Evolutionary conservation across 148 eudicot genomes (phyloP).

Genomic region (Camellia sinensis): DNA sequence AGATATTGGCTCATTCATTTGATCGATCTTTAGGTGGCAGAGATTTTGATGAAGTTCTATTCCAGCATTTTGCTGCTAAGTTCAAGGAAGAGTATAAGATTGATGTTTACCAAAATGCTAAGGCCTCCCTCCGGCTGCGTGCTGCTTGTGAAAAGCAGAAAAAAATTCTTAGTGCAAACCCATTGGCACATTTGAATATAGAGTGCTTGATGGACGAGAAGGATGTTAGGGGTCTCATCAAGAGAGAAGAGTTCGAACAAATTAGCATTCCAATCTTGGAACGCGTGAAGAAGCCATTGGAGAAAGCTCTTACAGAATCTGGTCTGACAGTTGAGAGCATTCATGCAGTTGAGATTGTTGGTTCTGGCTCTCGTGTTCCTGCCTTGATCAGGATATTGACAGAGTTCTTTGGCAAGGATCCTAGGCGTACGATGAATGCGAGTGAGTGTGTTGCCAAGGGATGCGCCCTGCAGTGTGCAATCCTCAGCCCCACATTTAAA

Average conservation of each 20-base stretch:
- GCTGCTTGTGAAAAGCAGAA: constrained; percentile 82
- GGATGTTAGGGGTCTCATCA: constrained; percentile 80
- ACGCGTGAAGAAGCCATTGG: constrained; percentile 84
- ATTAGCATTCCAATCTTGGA: constrained; percentile 80
- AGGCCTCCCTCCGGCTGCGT: constrained; percentile 88
- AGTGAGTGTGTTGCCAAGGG: constrained; percentile 98
- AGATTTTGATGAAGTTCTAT: constrained; percentile 84
- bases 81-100: constrained; percentile 82
- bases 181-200: constrained; percentile 88
- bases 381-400: constrained; percentile 74
- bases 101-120: constrained; percentile 81
- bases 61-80: constrained; percentile 81
- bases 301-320: constrained; percentile 88
- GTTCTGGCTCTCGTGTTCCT: constrained; percentile 92
- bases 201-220: constrained; percentile 97
- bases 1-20: constrained; percentile 80
- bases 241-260: constrained; percentile 87
- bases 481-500: constrained; percentile 88
- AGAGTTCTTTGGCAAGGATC: constrained; percentile 92
- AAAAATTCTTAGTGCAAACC: constrained; percentile 94
- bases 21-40: constrained; percentile 86
- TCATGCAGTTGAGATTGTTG: constrained; percentile 87
- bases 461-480: constrained; percentile 85
- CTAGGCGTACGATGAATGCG: constrained; percentile 95
- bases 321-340: constrained; percentile 61